phyloP scores from a whole-genome alignment of 257 asterid species.

The Leonotis leonurus region DNA sequence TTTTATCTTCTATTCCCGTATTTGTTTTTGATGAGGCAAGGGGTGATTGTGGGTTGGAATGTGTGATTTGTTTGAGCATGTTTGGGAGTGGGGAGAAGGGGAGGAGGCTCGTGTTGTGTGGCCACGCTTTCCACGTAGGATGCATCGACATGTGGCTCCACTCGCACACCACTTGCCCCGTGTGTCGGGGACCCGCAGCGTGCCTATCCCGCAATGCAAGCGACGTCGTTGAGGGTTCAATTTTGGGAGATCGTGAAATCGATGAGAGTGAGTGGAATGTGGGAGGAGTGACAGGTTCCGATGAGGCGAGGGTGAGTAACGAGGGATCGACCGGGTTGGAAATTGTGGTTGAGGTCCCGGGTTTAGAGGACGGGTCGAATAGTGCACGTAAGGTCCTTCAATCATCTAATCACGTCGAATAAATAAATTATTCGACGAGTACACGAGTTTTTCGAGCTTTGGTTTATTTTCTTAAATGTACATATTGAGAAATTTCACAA shows the following conservation, averaged over 20 bases:
- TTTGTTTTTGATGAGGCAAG: conserved; percentile 8
- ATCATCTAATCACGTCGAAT: not conserved
- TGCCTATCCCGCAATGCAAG: no score
- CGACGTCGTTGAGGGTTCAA: not conserved
- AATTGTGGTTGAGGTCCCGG: conserved; percentile 4
- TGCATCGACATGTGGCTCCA: conserved; percentile 68
- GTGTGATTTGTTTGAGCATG: conserved; percentile 46
- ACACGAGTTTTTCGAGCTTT: not conserved
- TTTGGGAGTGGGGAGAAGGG: conserved; percentile 41
- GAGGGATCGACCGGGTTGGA: not conserved
- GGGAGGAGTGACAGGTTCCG: not conserved
- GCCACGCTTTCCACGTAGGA: conserved; percentile 53
- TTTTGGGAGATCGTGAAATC: not conserved
- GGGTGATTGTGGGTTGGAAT: conserved; percentile 23
- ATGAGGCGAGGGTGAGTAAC: not conserved
- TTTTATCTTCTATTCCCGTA: conserved; percentile 23
- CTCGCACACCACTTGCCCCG: conserved; percentile 57
- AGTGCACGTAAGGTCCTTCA: not conserved
- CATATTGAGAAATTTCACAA: no score
- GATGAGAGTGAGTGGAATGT: not conserved
- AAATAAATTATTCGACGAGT: not conserved
- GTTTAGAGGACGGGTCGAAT: not conserved
- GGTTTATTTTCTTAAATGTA: not conserved
- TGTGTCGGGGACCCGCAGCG: conserved; percentile 42
- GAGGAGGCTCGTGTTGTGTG: conserved; percentile 32